Percentiles rank a stretch among this genome's conserved stretches.
Evolutionary conservation across 164 flowering plant species (phyloP).

Genomic region (Piper longum): DNA sequence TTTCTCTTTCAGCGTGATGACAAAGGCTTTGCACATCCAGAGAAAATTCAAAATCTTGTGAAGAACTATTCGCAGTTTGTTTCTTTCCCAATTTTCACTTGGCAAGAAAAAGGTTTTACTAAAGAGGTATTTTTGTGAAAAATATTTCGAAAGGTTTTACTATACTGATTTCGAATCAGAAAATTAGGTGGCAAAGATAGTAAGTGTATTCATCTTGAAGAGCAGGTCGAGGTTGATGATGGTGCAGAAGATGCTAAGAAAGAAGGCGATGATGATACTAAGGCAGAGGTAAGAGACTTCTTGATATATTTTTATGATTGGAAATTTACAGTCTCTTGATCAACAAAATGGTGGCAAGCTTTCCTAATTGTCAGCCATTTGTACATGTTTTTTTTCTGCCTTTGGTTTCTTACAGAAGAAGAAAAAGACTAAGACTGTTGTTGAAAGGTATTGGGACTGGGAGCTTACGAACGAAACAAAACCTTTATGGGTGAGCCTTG

Average conservation of each 20-base stretch:
- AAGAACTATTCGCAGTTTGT: conserved; percentile 94
- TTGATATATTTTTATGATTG: neutral
- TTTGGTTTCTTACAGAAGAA: conserved; percentile 44
- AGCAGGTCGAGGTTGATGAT: conserved; percentile 91
- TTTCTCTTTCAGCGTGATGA: conserved; percentile 48
- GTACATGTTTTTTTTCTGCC: neutral
- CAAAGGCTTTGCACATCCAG: conserved; percentile 89
- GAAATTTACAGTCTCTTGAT: neutral
- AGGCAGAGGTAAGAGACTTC: conserved; percentile 43
- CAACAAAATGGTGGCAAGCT: neutral
- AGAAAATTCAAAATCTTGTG: conserved; percentile 76
- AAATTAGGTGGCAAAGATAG: neutral
- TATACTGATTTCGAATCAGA: neutral
- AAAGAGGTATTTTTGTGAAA: conserved; percentile 48
- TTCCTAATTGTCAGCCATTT: neutral
- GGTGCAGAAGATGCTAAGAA: conserved; percentile 73
- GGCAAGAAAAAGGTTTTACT: conserved; percentile 90
- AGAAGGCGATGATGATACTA: conserved; percentile 44
- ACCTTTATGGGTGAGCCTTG: conserved; percentile 73
- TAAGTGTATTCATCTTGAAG: neutral
- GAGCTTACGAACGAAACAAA: conserved; percentile 83
- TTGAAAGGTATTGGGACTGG: conserved; percentile 97
- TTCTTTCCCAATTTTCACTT: conserved; percentile 89
- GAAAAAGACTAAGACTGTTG: conserved; percentile 87
- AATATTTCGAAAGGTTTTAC: neutral